Evolutionary conservation across 192 early-diverging fungal species (phyloP).

Genomic region (Oehlia diaphana): DNA sequence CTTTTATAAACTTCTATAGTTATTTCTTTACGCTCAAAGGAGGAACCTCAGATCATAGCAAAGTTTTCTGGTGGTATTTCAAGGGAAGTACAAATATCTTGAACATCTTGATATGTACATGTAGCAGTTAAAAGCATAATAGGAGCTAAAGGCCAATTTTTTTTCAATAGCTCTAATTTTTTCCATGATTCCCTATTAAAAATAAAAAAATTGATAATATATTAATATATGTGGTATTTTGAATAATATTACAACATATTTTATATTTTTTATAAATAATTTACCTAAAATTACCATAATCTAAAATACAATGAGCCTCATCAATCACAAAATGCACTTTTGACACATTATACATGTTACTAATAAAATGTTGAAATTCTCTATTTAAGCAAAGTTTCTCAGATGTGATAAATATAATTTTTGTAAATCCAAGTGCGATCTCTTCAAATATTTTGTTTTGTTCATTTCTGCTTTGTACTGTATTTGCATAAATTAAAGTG

Average conservation of each 20-base stretch:
- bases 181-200: not conserved
- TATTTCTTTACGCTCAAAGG: no score
- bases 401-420: not conserved
- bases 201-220: not conserved
- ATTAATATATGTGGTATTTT: no score
- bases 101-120: no score
- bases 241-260: no score
- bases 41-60: no score
- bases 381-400: not conserved
- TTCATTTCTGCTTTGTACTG: not conserved
- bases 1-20: no score
- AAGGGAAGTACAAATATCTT: no score
- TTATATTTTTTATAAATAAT: not conserved
- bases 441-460: slow-evolving; percentile 6
- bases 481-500: not conserved
- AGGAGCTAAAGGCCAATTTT: not conserved
- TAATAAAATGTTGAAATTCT: not conserved
- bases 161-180: not conserved
- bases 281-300: not conserved
- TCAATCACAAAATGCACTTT: not conserved
- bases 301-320: not conserved
- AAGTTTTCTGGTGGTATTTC: no score
- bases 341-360: not conserved
- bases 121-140: not conserved
- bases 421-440: not conserved